Evolutionary conservation across 2,329 filamentous ascomycete genomes (phyloP).

Genomic region (Claviceps lovelessii): DNA sequence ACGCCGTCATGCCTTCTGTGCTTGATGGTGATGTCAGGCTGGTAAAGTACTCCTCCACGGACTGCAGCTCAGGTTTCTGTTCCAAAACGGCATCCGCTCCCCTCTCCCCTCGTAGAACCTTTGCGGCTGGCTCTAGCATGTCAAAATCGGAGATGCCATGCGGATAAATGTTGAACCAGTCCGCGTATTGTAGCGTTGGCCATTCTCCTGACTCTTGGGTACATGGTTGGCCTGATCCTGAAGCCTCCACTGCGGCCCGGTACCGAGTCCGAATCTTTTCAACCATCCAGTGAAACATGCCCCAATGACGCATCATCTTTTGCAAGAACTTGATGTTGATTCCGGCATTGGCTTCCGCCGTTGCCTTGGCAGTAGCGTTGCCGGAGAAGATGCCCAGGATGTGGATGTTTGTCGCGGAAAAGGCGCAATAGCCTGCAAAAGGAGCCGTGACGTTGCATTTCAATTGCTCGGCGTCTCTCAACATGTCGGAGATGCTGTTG

Average conservation of each 20-base stretch:
- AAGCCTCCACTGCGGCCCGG: conserved; percentile 68
- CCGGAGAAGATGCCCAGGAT: conserved; percentile 84
- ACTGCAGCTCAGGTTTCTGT: conserved; percentile 80
- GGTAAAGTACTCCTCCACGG: conserved; percentile 87
- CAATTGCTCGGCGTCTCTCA: conserved; percentile 59
- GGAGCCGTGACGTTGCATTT: conserved; percentile 68
- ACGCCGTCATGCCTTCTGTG: conserved; percentile 23
- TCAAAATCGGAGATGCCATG: conserved; percentile 77
- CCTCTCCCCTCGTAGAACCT: conserved; percentile 52
- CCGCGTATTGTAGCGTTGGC: conserved; percentile 82
- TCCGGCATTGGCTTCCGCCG: conserved; percentile 70
- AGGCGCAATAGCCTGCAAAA: conserved; percentile 89
- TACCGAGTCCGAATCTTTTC: conserved; percentile 87
- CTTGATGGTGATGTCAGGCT: conserved; percentile 54
- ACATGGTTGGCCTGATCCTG: conserved; percentile 47
- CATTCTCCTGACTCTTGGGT: conserved; percentile 34
- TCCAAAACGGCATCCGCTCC: conserved; percentile 80
- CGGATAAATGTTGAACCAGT: conserved; percentile 94
- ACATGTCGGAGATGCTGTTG: conserved; percentile 69
- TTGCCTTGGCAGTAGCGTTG: conserved; percentile 57
- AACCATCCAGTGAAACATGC: conserved; percentile 94
- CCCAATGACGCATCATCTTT: conserved; percentile 96
- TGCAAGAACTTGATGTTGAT: conserved; percentile 82
- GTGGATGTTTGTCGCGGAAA: conserved; percentile 86
- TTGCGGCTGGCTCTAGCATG: conserved; percentile 59